These are phyloP conservation scores for Phytophthora sansomeana DNA, from an alignment of 352 stramenopile genomes.

Conservation along the genomic window DNA sequence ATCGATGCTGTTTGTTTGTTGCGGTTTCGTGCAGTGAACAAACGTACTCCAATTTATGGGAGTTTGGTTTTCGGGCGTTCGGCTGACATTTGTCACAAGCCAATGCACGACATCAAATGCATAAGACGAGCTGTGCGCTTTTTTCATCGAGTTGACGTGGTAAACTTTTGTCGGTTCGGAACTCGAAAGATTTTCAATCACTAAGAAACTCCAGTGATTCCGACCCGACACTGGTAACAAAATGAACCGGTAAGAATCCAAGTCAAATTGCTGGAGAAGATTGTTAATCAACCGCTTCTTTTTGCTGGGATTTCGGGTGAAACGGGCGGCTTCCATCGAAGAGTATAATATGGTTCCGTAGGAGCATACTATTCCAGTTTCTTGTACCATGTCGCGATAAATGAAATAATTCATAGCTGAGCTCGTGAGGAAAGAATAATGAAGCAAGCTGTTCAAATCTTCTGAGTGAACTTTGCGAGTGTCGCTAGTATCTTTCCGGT, in stretches of 20 bases:
- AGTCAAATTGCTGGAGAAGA: not conserved
- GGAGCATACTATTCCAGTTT: not conserved
- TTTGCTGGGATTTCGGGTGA: not conserved
- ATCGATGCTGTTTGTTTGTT: conserved; percentile 7
- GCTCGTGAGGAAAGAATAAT: not conserved
- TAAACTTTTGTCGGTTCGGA: not conserved
- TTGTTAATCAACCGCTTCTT: not conserved
- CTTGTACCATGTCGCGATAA: not conserved
- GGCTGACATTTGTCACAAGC: not conserved
- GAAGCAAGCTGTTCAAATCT: not conserved
- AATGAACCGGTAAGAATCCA: not conserved
- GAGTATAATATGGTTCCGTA: not conserved
- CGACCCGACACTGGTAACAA: not conserved
- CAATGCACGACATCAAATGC: not conserved
- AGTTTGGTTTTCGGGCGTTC: not conserved
- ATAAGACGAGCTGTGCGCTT: not conserved
- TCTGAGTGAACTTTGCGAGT: not conserved
- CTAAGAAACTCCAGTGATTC: conserved; percentile 9
- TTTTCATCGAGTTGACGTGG: conserved; percentile 10
- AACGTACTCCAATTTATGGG: not conserved
- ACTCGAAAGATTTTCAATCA: not conserved
- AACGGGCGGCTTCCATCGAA: not conserved
- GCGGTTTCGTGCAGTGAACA: conserved; percentile 4
- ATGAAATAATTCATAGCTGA: not conserved
- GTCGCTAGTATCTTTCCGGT: not conserved